Conservation (phyloP, 2,329 filamentous ascomycete genomes). For the Diaporthe velutina region DNA sequence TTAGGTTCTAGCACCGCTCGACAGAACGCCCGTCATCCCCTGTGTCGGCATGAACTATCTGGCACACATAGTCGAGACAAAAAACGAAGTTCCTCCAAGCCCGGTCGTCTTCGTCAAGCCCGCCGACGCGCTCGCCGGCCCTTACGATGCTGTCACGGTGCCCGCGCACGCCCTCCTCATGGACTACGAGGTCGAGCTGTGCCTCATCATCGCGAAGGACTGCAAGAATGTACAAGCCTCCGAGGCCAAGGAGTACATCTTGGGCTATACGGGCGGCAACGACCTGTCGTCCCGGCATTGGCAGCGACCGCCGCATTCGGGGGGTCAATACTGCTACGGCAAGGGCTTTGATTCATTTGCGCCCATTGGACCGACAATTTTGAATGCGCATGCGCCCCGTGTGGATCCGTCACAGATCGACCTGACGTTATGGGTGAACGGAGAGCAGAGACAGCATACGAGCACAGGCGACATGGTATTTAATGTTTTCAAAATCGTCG, state of each 20-base stretch:
- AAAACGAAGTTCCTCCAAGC: not conserved
- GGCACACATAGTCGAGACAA: not conserved
- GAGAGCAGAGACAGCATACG: constrained; percentile 49
- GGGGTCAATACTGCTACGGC: constrained; percentile 62
- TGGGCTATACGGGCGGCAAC: constrained; percentile 69
- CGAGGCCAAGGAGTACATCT: constrained; percentile 59
- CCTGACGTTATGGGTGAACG: constrained; percentile 52
- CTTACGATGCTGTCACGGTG: constrained; percentile 43
- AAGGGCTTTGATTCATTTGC: constrained; percentile 65
- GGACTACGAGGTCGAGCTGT: constrained; percentile 62
- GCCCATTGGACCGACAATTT: constrained; percentile 60
- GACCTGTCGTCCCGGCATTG: constrained; percentile 63
- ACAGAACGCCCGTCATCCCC: not conserved
- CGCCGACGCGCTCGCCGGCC: constrained; percentile 12
- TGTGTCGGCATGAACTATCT: constrained; percentile 1
- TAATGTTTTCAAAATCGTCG: constrained; percentile 40
- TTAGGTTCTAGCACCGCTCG: not conserved
- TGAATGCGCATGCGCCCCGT: not conserved
- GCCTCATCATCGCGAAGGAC: constrained; percentile 61
- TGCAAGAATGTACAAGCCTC: constrained; percentile 61
- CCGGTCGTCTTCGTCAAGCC: constrained; percentile 10
- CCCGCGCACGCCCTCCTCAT: constrained; percentile 57
- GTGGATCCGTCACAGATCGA: constrained; percentile 3
- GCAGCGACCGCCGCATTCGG: constrained; percentile 57
- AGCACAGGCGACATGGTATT: not conserved